phyloP scores from a whole-genome alignment of 164 flowering plant species.

The Euptelea pleiosperma region DNA sequence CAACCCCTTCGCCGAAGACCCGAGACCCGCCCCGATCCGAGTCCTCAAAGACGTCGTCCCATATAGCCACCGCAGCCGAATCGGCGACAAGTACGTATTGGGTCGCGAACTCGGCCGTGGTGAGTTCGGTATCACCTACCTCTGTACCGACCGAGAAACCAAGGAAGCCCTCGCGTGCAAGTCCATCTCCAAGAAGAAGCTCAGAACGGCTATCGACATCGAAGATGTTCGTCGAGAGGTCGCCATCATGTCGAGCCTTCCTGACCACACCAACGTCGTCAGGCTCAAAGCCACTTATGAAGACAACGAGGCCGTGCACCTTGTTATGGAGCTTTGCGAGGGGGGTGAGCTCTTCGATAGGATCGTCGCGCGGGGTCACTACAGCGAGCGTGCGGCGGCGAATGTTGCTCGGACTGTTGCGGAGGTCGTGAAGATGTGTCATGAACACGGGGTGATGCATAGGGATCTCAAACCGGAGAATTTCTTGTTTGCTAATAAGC shows the following conservation, averaged over 20 bases:
- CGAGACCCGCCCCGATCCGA: conserved; percentile 54
- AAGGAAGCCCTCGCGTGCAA: conserved; percentile 75
- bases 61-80: conserved; percentile 47
- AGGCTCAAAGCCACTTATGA: conserved; percentile 77
- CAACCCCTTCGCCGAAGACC: conserved; percentile 56
- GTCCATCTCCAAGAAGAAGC: conserved; percentile 87
- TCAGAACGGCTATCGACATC: conserved; percentile 77
- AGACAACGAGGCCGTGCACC: conserved; percentile 77
- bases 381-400: conserved; percentile 89
- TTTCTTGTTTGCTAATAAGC: conserved; percentile 84
- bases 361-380: conserved; percentile 92
- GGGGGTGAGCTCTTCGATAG: conserved; percentile 96
- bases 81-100: conserved; percentile 77
- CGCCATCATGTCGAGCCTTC: conserved; percentile 77
- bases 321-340: conserved; percentile 98
- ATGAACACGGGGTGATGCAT: conserved; percentile 86
- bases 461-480: conserved; percentile 96
- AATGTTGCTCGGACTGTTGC: conserved; percentile 69
- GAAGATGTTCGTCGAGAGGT: conserved; percentile 94
- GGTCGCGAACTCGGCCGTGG: conserved; percentile 95
- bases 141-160: conserved; percentile 81
- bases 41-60: conserved; percentile 74
- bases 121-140: conserved; percentile 90
- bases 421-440: conserved; percentile 94
- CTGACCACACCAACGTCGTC: conserved; percentile 78